Evolutionary conservation across 345 rosid genomes (phyloP), one percentile per base, ranked within the genome.

Genomic region (Crucihimalaya himalaica): DNA sequence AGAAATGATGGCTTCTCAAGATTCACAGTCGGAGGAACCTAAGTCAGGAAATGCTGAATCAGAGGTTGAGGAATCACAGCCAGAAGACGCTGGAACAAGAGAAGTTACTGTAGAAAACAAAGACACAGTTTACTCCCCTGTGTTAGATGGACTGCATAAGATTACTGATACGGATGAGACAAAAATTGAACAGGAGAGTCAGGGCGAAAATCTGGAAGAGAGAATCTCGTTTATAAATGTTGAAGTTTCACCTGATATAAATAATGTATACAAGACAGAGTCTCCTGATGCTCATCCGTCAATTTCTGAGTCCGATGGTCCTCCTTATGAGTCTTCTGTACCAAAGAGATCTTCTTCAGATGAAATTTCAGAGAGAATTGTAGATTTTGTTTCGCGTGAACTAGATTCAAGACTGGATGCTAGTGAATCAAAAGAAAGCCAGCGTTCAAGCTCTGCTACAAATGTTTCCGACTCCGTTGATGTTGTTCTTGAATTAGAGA

Each of bases 401-500:
- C 69, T 71, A 60, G 80, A 79, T 45, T 79, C 71, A 67, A 80
- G 72, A 81, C 51, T 65, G 31, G 64, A 65, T 81, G 86, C 78
- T 79, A 77, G 64, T 56, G 83, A 76, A 50, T 20, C 65, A 52
- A 86, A 77, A 31, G 87, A 78, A 37, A 85, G 75, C 71, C 85
- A 71, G 70, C 51, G 45, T 66, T 50, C 80, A 77, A 84, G 86
- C 78, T 76, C 85, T 37, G 89, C 62, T 56, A 70, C 82, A 70
- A 80, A 73, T 68, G 71, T 65, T 50, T 72, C 87, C 37, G 85
- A 76, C 75, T 68, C 86, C 39, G 46, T 70, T 42, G 86, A 79
- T 75, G 68, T 83, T 40, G 34, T 64, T 62, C 75, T 70, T 61
- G 97, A 96, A 80, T 63, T 96, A 74, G 96, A 85, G 83, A 96